Conservation (phyloP, 768 basidiomycete genomes). For the Filobasidium wieringae region DNA sequence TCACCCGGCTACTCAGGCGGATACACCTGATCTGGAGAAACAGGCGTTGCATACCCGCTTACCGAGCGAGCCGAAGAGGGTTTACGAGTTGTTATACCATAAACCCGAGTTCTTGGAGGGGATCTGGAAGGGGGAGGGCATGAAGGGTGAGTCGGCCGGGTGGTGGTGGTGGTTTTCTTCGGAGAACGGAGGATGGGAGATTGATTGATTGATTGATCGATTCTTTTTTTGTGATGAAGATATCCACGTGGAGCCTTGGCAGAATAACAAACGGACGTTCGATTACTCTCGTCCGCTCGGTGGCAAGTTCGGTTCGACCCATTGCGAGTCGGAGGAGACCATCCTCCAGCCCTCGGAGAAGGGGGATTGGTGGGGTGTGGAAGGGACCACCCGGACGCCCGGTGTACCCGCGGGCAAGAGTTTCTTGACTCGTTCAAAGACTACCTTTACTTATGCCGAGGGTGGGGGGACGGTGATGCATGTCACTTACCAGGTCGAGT, state of each 20-base stretch:
- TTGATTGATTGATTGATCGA: no score
- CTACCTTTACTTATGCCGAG: constrained; percentile 18
- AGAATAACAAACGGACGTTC: constrained; percentile 4
- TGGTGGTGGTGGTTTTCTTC: no score
- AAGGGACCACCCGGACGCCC: constrained; percentile 19
- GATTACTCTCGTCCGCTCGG: constrained; percentile 19
- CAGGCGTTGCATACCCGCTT: constrained; percentile 14
- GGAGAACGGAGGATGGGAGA: no score
- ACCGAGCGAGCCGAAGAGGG: constrained; percentile 18
- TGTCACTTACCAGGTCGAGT: constrained; percentile 20
- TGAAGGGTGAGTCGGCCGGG: constrained; percentile 13
- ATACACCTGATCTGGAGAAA: constrained; percentile 15
- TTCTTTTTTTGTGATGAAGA: constrained; percentile 3
- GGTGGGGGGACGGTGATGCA: constrained; percentile 16
- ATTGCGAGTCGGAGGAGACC: constrained; percentile 16
- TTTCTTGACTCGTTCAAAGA: constrained; percentile 16
- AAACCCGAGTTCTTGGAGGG: constrained; percentile 13
- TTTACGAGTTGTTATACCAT: constrained; percentile 20
- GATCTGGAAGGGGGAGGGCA: constrained; percentile 19
- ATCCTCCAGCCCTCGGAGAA: constrained; percentile 17
- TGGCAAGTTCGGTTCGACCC: constrained; percentile 15
- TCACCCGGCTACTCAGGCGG: constrained; percentile 12
- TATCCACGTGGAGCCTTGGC: constrained; percentile 17
- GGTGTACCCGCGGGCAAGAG: constrained; percentile 22
- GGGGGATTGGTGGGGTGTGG: constrained; percentile 18